phyloP scores from a whole-genome alignment of 441 rosid species.

The Erodium texanum region DNA sequence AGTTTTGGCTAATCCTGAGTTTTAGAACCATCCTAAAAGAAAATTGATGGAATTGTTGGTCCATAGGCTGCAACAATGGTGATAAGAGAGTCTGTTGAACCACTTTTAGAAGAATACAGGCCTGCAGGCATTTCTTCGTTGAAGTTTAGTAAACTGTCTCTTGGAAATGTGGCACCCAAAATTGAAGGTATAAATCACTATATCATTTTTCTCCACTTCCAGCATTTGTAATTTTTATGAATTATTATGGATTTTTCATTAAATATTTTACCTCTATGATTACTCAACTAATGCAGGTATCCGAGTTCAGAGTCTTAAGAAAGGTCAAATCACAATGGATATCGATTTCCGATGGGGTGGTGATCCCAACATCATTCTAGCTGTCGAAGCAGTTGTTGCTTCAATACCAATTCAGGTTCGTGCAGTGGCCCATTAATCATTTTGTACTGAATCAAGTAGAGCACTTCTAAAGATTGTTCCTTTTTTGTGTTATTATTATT shows the following conservation, averaged over 20 bases:
- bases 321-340: slow-evolving; percentile 91
- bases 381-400: slow-evolving; percentile 81
- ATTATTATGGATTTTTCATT: neutral
- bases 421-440: slow-evolving; percentile 9
- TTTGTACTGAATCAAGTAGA: neutral
- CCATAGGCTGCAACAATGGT: slow-evolving; percentile 2
- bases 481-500: neutral
- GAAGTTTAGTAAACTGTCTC: neutral
- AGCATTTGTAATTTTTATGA: too few relatives aligned
- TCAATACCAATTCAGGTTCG: slow-evolving; percentile 89
- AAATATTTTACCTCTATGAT: neutral
- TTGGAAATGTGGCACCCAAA: slow-evolving; percentile 1
- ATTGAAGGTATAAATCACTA: neutral
- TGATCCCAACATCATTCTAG: slow-evolving; percentile 86
- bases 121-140: neutral
- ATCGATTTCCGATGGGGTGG: slow-evolving; percentile 98
- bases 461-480: neutral
- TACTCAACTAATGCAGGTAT: slow-evolving; percentile 52
- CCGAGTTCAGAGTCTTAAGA: slow-evolving; percentile 84
- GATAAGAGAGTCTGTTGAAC: slow-evolving; percentile 4
- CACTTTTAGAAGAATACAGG: slow-evolving; percentile 3
- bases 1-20: too few relatives aligned
- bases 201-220: too few relatives aligned
- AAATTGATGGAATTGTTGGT: neutral
- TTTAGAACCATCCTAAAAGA: neutral